These are phyloP conservation scores for Tricharina praecox DNA, from an alignment of 495 filamentous ascomycete genomes.

Conservation along the genomic window DNA sequence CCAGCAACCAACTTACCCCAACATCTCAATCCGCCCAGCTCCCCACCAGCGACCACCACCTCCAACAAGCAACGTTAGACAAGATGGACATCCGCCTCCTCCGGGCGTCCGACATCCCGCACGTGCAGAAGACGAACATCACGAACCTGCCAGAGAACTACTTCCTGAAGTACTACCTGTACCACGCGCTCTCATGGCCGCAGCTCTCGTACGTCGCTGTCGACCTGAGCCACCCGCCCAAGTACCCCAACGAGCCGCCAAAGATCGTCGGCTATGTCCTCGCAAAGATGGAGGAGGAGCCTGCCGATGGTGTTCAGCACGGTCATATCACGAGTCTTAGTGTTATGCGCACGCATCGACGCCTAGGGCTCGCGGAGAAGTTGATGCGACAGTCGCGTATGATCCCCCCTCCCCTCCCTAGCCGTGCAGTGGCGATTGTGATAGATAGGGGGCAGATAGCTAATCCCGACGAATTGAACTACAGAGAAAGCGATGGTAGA, in stretches of 20 bases:
- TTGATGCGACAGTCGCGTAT: conserved; percentile 89
- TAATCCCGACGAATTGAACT: too few relatives aligned
- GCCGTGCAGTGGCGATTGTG: too few relatives aligned
- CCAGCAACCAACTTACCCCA: too few relatives aligned
- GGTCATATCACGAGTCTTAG: conserved; percentile 90
- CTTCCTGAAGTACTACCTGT: conserved; percentile 99
- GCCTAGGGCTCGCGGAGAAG: conserved; percentile 85
- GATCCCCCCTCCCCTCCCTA: too few relatives aligned
- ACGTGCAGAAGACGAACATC: conserved; percentile 95
- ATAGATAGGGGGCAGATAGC: background rate
- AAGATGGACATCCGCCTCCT: conserved; percentile 67
- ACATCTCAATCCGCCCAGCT: background rate
- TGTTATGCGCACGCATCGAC: conserved; percentile 89
- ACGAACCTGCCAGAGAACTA: conserved; percentile 99
- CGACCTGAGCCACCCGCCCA: conserved; percentile 60
- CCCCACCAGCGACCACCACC: background rate
- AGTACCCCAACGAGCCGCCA: conserved; percentile 70
- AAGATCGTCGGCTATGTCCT: conserved; percentile 98
- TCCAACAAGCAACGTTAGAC: background rate
- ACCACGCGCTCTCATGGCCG: conserved; percentile 95
- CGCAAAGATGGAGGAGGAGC: conserved; percentile 99
- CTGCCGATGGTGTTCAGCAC: conserved; percentile 73
- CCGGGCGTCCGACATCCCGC: conserved; percentile 62
- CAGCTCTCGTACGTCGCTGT: conserved; percentile 93
- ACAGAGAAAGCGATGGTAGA: conserved; percentile 92